Evolutionary conservation across 352 stramenopile genomes (phyloP), one percentile per base, ranked within the genome.

Genomic region (Pelagophyceae sp.): DNA sequence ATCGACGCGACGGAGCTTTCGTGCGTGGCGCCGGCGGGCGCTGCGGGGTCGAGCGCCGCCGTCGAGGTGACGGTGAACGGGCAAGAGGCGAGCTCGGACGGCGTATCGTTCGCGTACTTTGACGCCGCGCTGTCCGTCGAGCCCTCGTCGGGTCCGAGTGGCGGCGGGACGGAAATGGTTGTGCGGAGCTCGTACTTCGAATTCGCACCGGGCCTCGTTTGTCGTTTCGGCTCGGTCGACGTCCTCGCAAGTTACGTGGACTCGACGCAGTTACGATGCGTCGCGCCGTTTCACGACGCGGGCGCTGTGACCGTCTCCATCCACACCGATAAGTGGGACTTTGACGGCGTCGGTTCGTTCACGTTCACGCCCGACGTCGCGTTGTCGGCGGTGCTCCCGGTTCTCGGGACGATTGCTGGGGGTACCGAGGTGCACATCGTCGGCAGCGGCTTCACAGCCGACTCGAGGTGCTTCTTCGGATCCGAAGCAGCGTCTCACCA

Each of bases 1-100:
- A 79, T 89, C 45, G 80, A 64, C 31, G 19, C 76, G 6, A 77
- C 76, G 60, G 81, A 86, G 81, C 51, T 90, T 50, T 51, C 78
- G 29, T 91, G 86, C 72, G 60, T 40, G 29, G 40, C 80, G 29
- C 86, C 87, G 51, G 63, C 69, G n/a, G 60, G 17, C 25, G 77
- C 3, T 29, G 72, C n/a, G n/a, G 58, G 38, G 40, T 77, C 64
- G 29, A 40, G 72, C 1, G 79, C 88, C 0, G 72, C 80, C 71
- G 76, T 96, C 2, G 85, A 91, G 45, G 79, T 96, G 27, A 94
- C 86, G 0, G 82, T 93, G 29, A 96, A 97, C 78, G 91, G 91
- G 2, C 79, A 92, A 29, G 91, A 96, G 61, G 94, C 89, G 69
- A 91, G 87, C 5, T 72, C 82, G 5, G 93, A 86, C 79, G 80